Conservation (phyloP, 345 rosid genomes). For the Syzygium aromaticum region DNA sequence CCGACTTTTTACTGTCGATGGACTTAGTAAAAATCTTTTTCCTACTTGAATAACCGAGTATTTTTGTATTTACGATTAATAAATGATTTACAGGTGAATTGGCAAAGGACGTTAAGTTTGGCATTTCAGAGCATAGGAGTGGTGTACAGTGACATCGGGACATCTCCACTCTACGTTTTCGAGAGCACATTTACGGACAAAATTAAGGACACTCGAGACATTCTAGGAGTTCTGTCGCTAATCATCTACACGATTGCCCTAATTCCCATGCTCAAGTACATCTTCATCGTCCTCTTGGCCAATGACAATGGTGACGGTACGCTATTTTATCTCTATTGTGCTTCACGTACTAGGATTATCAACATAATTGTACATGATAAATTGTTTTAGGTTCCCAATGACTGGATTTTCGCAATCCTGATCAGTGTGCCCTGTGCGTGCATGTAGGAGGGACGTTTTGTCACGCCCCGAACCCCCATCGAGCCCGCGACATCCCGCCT, state of each 20-base stretch:
- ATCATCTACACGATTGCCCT: conserved; percentile 56
- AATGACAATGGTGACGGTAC: conserved; percentile 82
- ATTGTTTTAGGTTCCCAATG: background rate
- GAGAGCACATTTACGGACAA: conserved; percentile 46
- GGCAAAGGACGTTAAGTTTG: conserved; percentile 47
- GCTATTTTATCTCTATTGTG: background rate
- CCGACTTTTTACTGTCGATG: background rate
- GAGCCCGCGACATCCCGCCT: no score
- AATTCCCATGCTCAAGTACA: conserved; percentile 51
- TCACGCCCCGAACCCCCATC: no score
- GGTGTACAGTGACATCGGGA: conserved; percentile 73
- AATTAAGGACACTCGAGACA: conserved; percentile 29
- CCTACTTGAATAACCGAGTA: background rate
- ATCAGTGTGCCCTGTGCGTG: background rate
- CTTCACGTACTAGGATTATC: background rate
- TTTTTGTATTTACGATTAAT: background rate
- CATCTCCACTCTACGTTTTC: conserved; percentile 69
- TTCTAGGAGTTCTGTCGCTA: conserved; percentile 57
- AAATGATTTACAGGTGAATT: conserved; percentile 12
- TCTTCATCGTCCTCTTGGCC: conserved; percentile 59
- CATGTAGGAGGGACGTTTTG: conserved; percentile 65
- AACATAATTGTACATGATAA: background rate
- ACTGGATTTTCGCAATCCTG: background rate
- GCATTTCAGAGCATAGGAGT: conserved; percentile 73
- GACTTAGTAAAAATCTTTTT: background rate